phyloP scores from a whole-genome alignment of 2,329 filamentous ascomycete genomes.

The Escovopsis sp. region DNA sequence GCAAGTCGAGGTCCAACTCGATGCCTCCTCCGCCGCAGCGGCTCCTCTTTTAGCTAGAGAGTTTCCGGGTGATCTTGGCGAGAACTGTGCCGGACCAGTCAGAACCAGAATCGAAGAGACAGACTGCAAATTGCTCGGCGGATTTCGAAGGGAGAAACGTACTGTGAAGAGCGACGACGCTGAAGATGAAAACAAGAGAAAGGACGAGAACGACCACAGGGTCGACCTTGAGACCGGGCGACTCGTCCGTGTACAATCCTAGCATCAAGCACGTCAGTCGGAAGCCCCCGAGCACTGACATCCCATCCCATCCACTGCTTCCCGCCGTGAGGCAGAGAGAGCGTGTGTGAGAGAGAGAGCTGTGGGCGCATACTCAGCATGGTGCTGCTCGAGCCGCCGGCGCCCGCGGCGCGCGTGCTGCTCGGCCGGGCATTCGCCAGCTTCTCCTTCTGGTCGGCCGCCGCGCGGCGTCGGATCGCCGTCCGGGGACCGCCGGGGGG shows the following conservation, averaged over 20 bases:
- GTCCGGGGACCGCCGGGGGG: slow-evolving; percentile 89
- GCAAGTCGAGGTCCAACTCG: no score
- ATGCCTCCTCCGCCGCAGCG: background rate
- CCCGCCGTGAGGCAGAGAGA: no score
- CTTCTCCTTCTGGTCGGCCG: slow-evolving; percentile 95
- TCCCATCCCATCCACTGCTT: background rate
- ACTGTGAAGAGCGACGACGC: slow-evolving; percentile 95
- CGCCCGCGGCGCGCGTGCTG: slow-evolving; percentile 85
- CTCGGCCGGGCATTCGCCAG: slow-evolving; percentile 84
- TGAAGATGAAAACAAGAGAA: slow-evolving; percentile 97
- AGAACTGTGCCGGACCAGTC: slow-evolving; percentile 48
- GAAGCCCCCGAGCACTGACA: no score
- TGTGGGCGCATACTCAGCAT: slow-evolving; percentile 69
- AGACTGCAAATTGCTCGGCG: no score
- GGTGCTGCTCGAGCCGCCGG: slow-evolving; percentile 90
- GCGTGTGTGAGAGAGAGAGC: no score
- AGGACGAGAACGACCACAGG: slow-evolving; percentile 94
- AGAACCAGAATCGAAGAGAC: background rate
- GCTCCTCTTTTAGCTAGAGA: slow-evolving; percentile 45
- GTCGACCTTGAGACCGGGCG: slow-evolving; percentile 91
- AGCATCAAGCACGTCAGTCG: background rate
- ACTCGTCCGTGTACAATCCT: slow-evolving; percentile 97
- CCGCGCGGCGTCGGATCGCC: slow-evolving; percentile 86
- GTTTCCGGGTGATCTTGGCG: slow-evolving; percentile 85
- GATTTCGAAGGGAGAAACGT: slow-evolving; percentile 24